Evolutionary conservation across 1,284 basidiomycete genomes (phyloP), one percentile per base, ranked within the genome.

Genomic region (Dichomitus squalens): DNA sequence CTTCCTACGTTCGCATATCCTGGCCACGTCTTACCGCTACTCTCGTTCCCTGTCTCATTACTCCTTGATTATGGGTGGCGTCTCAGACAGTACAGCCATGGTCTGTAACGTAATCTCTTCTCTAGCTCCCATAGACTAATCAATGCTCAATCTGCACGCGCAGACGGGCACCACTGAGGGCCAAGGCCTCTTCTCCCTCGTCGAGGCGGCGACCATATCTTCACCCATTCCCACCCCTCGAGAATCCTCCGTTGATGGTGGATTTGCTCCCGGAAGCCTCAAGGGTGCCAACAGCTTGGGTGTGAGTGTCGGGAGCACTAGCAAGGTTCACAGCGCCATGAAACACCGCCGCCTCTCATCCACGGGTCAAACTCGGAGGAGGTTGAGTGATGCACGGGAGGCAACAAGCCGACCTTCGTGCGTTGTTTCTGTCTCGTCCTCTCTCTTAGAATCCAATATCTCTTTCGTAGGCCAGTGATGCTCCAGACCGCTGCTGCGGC

Each of bases 351-450:
- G 88, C 29, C 72, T 89, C 35, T 85, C 87, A 14, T 89, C 87
- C 0, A 80, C 83, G 8, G 85, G 87, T 14, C 85, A 87, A 72
- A 76, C 82, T 11, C 82, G 82, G 68, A 79, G 88, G 64, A 78
- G 89, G 57, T 70, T 89, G 64, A 90, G 87, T 70, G 89, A 92
- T 70, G 89, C 88, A 36, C 78, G 87, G 52, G 88, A 90, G 71
- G 89, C 89, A 40, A 85, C 85, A 49, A 77, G 76, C 58, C 78
- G 88, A 61, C 88, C 87, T 57, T 83, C 81, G 87, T 90, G 72
- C 76, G 86, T 87, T 61, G 60, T 58, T 59, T 46, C 47, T 55
- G 48, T 16, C 51, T 55, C 50, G 14, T n/a, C 5, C 43, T 31
- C 8, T 43, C 41, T 49, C 60, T 50, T 51, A 48, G 55, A 40